A percentile compares a stretch with the other conserved stretches of the same genome.
phyloP scores from a whole-genome alignment of 768 basidiomycete species.

The Floccularia luteovirens region DNA sequence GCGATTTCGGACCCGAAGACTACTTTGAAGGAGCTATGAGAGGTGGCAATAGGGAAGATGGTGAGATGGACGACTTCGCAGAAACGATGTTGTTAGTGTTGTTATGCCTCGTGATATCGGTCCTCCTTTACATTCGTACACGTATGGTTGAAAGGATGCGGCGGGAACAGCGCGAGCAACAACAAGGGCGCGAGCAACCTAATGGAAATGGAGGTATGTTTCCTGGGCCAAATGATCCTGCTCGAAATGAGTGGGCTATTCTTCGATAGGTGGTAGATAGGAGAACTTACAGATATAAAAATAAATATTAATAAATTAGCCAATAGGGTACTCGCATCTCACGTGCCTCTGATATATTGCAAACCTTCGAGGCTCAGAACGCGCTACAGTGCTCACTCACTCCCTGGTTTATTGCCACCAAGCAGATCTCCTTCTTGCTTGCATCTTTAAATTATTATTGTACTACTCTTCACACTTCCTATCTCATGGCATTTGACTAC shows the following conservation, averaged over 20 bases:
- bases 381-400: no score
- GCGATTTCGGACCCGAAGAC: constrained; percentile 76
- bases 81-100: constrained; percentile 78
- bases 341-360: no score
- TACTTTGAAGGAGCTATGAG: constrained; percentile 68
- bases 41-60: constrained; percentile 52
- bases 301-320: background rate
- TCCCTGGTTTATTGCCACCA: background rate
- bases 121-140: constrained; percentile 73
- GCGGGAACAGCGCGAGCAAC: constrained; percentile 47
- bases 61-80: constrained; percentile 59
- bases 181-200: constrained; percentile 29
- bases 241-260: constrained; percentile 59
- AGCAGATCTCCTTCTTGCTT: background rate
- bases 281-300: constrained; percentile 1
- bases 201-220: constrained; percentile 33
- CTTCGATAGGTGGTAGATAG: constrained; percentile 30
- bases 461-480: constrained; percentile 11
- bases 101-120: constrained; percentile 65
- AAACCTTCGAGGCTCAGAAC: no score
- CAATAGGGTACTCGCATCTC: no score
- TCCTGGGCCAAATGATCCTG: constrained; percentile 58
- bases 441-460: constrained; percentile 14
- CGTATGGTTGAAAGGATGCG: constrained; percentile 70
- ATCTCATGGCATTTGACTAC: constrained; percentile 45